These are phyloP conservation scores for Globisporangium parvum DNA, from an alignment of 352 stramenopile genomes.

Conservation along the genomic window DNA sequence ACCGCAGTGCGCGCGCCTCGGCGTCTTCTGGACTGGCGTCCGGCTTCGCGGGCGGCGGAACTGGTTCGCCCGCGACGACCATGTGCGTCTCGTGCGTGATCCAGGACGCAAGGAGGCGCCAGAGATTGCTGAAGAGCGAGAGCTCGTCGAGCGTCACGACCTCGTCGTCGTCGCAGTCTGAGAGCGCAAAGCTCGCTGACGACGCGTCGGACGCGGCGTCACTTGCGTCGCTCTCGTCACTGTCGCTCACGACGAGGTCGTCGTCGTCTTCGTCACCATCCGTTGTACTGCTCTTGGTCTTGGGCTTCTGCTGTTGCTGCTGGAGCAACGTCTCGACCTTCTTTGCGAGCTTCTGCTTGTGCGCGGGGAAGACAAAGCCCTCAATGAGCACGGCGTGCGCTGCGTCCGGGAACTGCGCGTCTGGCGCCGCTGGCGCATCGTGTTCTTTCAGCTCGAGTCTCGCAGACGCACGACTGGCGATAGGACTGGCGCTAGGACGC, in stretches of 20 bases:
- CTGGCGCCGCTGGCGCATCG: constrained; percentile 20
- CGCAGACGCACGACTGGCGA: constrained; percentile 4
- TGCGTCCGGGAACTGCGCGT: constrained; percentile 43
- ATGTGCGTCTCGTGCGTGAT: constrained; percentile 68
- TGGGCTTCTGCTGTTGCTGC: constrained; percentile 20
- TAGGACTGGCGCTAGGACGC: constrained; percentile 10
- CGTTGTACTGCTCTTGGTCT: constrained; percentile 33
- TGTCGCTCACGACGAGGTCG: constrained; percentile 66
- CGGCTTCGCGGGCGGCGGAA: constrained; percentile 10
- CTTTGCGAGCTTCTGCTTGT: constrained; percentile 72
- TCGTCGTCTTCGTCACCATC: constrained; percentile 29
- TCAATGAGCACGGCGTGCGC: constrained; percentile 72
- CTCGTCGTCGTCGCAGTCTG: constrained; percentile 67
- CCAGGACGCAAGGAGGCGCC: constrained; percentile 63
- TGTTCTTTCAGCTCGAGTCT: constrained; percentile 42
- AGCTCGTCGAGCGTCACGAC: constrained; percentile 64
- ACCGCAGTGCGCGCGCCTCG: constrained; percentile 34
- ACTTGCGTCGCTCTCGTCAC: constrained; percentile 30
- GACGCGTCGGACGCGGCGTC: constrained; percentile 28
- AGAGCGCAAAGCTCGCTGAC: constrained; percentile 53
- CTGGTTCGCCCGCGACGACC: constrained; percentile 31
- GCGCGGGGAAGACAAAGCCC: constrained; percentile 76
- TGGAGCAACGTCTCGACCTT: constrained; percentile 7
- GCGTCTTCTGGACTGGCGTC: constrained; percentile 17
- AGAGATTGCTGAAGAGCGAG: constrained; percentile 65